These are phyloP conservation scores for Eremothecium sinecaudum DNA, from an alignment of 1,139 yeast genomes.

Conservation along the genomic window DNA sequence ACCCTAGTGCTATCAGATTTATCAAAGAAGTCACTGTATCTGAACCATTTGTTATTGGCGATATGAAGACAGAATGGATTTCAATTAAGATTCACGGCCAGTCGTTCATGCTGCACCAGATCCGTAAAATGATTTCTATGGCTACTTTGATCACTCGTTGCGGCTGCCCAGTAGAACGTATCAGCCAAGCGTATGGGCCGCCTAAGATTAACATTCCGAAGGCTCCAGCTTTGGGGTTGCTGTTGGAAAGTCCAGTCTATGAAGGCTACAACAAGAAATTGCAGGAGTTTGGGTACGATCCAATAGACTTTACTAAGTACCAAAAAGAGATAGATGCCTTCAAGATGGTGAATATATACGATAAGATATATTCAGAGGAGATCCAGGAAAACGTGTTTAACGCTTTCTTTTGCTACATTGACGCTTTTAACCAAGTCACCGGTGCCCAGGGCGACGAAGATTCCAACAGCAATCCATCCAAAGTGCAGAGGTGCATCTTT, in stretches of 20 bases:
- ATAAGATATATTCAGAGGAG: constrained; percentile 85
- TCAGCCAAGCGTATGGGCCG: constrained; percentile 67
- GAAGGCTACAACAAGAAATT: constrained; percentile 72
- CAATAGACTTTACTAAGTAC: constrained; percentile 60
- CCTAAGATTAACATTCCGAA: constrained; percentile 83
- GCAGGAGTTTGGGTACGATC: constrained; percentile 69
- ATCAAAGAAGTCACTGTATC: constrained; percentile 73
- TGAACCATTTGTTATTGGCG: constrained; percentile 88
- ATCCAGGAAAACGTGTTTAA: constrained; percentile 77
- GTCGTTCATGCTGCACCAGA: constrained; percentile 96
- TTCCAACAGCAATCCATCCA: constrained; percentile 15
- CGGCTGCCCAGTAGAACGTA: constrained; percentile 70
- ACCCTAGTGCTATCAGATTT: constrained; percentile 72
- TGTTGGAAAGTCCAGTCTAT: constrained; percentile 86
- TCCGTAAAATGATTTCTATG: constrained; percentile 96
- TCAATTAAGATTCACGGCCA: constrained; percentile 96
- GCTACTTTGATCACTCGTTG: constrained; percentile 78
- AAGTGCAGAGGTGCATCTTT: constrained; percentile 42
- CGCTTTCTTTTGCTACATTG: constrained; percentile 83
- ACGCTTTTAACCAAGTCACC: constrained; percentile 44
- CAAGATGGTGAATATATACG: constrained; percentile 82
- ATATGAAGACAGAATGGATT: constrained; percentile 92
- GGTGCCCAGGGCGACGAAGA: constrained; percentile 25
- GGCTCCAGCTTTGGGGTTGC: constrained; percentile 91
- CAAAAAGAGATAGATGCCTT: constrained; percentile 68